These are phyloP conservation scores for Pyronema domesticum DNA, from an alignment of 495 filamentous ascomycete genomes.

Conservation along the genomic window DNA sequence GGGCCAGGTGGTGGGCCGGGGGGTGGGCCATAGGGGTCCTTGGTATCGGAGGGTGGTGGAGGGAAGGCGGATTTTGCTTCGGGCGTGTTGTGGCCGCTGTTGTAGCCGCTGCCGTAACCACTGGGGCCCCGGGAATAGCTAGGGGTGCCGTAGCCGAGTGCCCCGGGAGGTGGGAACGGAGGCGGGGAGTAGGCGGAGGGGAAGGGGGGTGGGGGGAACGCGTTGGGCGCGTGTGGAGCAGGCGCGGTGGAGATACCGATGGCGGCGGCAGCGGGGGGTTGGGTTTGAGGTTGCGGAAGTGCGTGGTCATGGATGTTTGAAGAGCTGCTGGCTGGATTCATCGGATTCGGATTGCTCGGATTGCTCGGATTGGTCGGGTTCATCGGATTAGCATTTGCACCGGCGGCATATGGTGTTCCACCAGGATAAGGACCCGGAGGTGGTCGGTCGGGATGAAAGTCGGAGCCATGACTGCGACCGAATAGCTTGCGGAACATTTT, in stretches of 20 bases:
- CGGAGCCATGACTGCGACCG: not conserved
- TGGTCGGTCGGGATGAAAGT: constrained; percentile 3
- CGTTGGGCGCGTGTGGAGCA: too few species aligned
- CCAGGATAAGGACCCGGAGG: constrained; percentile 2
- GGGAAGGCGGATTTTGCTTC: constrained; percentile 4
- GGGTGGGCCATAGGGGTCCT: constrained; percentile 3
- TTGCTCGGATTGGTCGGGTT: not conserved
- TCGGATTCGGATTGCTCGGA: not conserved
- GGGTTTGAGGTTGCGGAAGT: not conserved
- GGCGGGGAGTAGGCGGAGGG: too few species aligned
- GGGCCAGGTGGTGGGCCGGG: constrained; percentile 16
- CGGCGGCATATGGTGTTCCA: too few species aligned
- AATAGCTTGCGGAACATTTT: constrained; percentile 1
- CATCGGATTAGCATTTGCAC: too few species aligned
- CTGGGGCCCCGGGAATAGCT: too few species aligned
- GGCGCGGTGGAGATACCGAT: too few species aligned
- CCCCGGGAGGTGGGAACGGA: too few species aligned
- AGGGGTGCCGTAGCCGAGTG: too few species aligned
- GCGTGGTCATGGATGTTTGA: not conserved
- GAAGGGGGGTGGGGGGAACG: too few species aligned
- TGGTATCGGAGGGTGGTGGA: constrained; percentile 11
- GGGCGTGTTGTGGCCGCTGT: too few species aligned
- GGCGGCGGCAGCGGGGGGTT: not conserved
- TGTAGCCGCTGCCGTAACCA: not conserved
- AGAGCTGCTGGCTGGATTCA: not conserved